These are phyloP conservation scores for Triadica sebifera DNA, from an alignment of 345 rosid genomes.

Conservation along the genomic window DNA sequence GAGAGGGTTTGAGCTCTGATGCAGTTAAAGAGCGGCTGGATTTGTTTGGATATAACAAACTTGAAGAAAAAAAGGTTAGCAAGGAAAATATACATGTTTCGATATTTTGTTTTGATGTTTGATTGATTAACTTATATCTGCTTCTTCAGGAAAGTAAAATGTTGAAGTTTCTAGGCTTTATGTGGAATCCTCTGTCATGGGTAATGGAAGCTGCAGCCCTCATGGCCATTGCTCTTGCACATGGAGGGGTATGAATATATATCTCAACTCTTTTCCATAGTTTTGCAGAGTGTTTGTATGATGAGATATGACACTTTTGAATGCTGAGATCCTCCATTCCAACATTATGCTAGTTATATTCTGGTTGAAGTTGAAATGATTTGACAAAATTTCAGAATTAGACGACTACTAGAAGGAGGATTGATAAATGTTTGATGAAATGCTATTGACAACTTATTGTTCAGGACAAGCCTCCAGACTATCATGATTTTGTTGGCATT, in stretches of 20 bases:
- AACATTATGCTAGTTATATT: not conserved
- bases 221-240: constrained; percentile 64
- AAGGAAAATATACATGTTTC: not conserved
- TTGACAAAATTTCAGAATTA: not conserved
- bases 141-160: constrained; percentile 50
- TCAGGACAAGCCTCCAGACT: constrained; percentile 58
- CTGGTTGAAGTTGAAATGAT: not conserved
- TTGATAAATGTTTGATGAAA: constrained; percentile 1
- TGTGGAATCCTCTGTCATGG: constrained; percentile 78
- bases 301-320: no score
- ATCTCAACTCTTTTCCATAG: not conserved
- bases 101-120: not conserved
- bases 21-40: constrained; percentile 43
- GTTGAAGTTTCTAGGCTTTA: constrained; percentile 56
- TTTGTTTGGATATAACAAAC: constrained; percentile 58
- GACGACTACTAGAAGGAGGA: no score
- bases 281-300: no score
- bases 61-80: constrained; percentile 51
- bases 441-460: not conserved
- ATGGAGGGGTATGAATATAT: constrained; percentile 54
- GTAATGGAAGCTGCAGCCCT: constrained; percentile 78
- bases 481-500: constrained; percentile 57
- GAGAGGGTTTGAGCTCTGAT: constrained; percentile 40
- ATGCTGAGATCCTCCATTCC: not conserved
- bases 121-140: constrained; percentile 11